Evolutionary conservation across 305 asterid genomes (phyloP).

Genomic region (Fraxinus albicans): DNA sequence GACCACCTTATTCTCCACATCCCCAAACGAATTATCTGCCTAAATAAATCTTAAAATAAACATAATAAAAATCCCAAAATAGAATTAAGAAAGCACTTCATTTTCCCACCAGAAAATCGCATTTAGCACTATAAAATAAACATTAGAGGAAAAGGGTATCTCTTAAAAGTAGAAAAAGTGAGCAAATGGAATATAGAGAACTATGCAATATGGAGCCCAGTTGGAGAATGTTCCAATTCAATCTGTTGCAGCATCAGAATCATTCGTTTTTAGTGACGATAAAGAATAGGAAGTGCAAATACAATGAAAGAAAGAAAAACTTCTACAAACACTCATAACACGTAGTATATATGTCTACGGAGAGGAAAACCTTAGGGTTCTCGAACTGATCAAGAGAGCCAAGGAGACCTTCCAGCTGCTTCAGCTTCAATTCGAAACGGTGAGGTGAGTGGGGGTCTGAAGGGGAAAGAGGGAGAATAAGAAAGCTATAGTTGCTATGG

Average conservation of each 20-base stretch:
- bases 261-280: neutral
- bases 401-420: slow-evolving; percentile 63
- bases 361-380: slow-evolving; percentile 51
- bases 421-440: slow-evolving; percentile 61
- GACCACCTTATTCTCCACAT: slow-evolving; percentile 75
- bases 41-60: slow-evolving; percentile 28
- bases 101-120: neutral
- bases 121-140: neutral
- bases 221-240: slow-evolving; percentile 91
- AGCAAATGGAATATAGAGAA: neutral
- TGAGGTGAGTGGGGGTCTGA: neutral
- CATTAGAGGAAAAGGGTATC: slow-evolving; percentile 11
- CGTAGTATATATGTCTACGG: neutral
- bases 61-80: neutral
- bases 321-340: neutral
- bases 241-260: slow-evolving; percentile 44
- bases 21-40: slow-evolving; percentile 92
- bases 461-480: neutral
- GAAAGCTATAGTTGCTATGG: too few relatives aligned
- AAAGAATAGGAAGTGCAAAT: neutral
- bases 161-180: neutral
- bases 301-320: neutral
- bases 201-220: slow-evolving; percentile 92
- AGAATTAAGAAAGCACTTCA: neutral
- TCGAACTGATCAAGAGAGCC: slow-evolving; percentile 76